Evolutionary conservation across 805 yeast species (phyloP).

Genomic region (Hermanozyma aechmeae): DNA sequence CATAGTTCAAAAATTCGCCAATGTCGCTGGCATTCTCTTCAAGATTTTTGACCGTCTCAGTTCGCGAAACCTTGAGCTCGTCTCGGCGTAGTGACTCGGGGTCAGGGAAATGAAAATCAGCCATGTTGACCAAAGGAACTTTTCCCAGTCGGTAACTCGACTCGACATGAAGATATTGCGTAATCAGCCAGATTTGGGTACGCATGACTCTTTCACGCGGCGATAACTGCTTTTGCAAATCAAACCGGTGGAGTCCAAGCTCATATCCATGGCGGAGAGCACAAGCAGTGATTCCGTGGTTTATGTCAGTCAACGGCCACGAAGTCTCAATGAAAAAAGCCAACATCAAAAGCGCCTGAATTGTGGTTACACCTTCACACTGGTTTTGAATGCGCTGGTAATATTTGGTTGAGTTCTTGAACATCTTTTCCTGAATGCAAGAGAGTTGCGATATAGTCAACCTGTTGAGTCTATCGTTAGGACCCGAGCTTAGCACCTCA

Average conservation of each 20-base stretch:
- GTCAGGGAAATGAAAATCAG: too few relatives aligned
- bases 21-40: too few relatives aligned
- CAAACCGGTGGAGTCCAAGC: slow-evolving; percentile 47
- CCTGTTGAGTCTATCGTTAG: too few relatives aligned
- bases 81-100: too few relatives aligned
- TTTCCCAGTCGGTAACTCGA: slow-evolving; percentile 37
- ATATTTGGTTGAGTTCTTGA: slow-evolving; percentile 1
- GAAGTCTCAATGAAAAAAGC: slow-evolving; percentile 9
- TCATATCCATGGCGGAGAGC: slow-evolving; percentile 48
- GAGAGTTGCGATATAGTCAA: too few relatives aligned
- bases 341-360: slow-evolving; percentile 4
- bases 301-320: slow-evolving; percentile 30
- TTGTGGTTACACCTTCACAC: neutral
- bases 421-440: slow-evolving; percentile 7
- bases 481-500: too few relatives aligned
- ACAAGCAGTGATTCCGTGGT: slow-evolving; percentile 31
- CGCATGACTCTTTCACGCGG: slow-evolving; percentile 27
- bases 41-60: too few relatives aligned
- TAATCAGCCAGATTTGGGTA: slow-evolving; percentile 39
- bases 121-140: slow-evolving; percentile 35
- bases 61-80: too few relatives aligned
- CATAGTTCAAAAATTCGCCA: neutral
- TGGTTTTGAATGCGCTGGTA: neutral
- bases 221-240: slow-evolving; percentile 26
- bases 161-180: slow-evolving; percentile 39